Evolutionary conservation across 768 basidiomycete species (phyloP).

Genomic region (Boletus barrowsii): DNA sequence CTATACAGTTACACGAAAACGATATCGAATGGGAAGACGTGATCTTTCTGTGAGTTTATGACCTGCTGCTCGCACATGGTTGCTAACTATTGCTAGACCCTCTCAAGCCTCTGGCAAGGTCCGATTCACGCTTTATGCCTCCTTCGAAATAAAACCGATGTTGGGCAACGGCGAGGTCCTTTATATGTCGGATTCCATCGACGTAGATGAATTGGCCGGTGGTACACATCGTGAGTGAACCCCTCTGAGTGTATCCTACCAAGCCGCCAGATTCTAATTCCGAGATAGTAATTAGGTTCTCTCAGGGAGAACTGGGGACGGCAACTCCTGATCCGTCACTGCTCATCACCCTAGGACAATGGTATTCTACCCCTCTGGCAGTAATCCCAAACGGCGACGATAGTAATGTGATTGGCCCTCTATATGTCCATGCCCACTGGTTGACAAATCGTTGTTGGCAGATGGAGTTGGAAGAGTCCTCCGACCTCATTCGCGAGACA

Average conservation of each 20-base stretch:
- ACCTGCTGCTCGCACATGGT: no score
- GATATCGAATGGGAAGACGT: neutral
- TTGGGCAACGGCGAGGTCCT: neutral
- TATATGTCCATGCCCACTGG: neutral
- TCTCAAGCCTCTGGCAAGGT: neutral
- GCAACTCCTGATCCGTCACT: neutral
- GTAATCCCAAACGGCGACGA: neutral
- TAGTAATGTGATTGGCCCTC: neutral
- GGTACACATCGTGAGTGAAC: neutral
- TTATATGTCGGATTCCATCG: neutral
- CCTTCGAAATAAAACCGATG: neutral
- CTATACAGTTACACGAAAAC: neutral
- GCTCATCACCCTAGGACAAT: neutral
- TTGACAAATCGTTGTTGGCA: neutral
- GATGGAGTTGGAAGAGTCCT: neutral
- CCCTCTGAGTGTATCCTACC: neutral
- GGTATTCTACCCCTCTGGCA: neutral
- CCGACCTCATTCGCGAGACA: neutral
- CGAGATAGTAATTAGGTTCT: neutral
- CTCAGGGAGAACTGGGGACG: neutral
- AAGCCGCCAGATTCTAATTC: neutral
- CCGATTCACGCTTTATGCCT: neutral
- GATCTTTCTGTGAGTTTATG: neutral
- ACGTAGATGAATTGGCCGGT: neutral
- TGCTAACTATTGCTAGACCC: neutral